phyloP scores from a whole-genome alignment of 2,329 filamentous ascomycete genomes.

The Aureobasidium sp. region DNA sequence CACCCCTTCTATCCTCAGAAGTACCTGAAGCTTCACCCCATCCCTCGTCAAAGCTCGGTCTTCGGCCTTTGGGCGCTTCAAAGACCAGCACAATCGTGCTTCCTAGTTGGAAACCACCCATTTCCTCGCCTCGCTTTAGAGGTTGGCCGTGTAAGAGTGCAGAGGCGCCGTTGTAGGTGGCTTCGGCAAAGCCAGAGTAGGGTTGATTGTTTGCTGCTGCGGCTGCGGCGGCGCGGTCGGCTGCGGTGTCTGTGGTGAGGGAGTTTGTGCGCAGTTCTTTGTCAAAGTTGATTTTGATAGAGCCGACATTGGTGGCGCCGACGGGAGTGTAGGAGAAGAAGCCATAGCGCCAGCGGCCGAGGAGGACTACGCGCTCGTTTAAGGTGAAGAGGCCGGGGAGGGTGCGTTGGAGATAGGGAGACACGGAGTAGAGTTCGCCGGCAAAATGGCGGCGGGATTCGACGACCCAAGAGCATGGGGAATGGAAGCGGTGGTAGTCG shows the following conservation, averaged over 20 bases:
- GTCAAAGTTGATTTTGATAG: conserved; percentile 96
- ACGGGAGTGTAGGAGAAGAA: conserved; percentile 97
- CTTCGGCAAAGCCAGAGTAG: conserved; percentile 88
- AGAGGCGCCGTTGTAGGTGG: conserved; percentile 75
- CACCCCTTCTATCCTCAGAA: conserved; percentile 50
- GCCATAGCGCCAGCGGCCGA: conserved; percentile 92
- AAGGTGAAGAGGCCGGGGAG: conserved; percentile 91
- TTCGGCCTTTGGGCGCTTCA: conserved; percentile 69
- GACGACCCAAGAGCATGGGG: conserved; percentile 89
- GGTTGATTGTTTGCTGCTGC: conserved; percentile 69
- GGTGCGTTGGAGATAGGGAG: conserved; percentile 86
- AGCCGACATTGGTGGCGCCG: conserved; percentile 94
- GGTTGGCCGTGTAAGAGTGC: conserved; percentile 74
- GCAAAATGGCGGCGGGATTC: conserved; percentile 94
- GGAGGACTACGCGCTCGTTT: conserved; percentile 88
- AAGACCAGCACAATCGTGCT: conserved; percentile 95
- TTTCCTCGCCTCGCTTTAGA: conserved; percentile 82
- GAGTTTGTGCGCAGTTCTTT: conserved; percentile 88
- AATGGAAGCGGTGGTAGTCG: conserved; percentile 98
- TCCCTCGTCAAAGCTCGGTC: conserved; percentile 52
- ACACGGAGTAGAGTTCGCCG: conserved; percentile 90
- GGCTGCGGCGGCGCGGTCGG: conserved; percentile 75
- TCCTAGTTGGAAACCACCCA: conserved; percentile 95
- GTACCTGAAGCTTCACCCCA: conserved; percentile 44
- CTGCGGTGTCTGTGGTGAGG: conserved; percentile 83